phyloP scores from a whole-genome alignment of 2,329 filamentous ascomycete species.

The Ceratocystiopsis sp. region DNA sequence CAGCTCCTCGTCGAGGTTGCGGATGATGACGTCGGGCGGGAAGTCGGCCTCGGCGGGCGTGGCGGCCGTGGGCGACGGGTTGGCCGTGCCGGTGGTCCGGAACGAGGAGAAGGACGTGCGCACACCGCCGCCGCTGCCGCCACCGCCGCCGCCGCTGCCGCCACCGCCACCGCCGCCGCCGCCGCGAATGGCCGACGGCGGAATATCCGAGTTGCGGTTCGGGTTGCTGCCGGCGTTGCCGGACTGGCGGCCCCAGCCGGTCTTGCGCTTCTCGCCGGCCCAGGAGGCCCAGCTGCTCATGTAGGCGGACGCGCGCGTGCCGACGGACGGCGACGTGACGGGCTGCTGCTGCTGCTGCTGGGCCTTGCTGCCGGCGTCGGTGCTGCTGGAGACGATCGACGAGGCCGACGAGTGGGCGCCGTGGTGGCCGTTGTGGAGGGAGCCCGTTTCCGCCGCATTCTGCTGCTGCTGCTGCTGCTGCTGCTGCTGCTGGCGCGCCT shows the following conservation, averaged over 20 bases:
- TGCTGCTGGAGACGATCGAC: neutral
- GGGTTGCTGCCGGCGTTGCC: neutral
- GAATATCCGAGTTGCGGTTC: neutral
- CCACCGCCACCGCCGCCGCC: conserved; percentile 1
- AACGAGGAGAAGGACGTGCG: conserved; percentile 9
- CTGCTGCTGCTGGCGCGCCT: conserved; percentile 21
- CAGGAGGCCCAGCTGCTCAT: conserved; percentile 53
- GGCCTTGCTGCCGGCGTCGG: too few relatives aligned
- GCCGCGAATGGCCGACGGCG: neutral
- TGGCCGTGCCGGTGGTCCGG: conserved; percentile 1
- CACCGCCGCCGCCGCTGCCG: neutral
- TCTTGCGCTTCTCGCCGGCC: conserved; percentile 61
- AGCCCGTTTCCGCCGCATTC: neutral
- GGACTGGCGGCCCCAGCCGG: conserved; percentile 19
- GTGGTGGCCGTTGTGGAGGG: neutral
- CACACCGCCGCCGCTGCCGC: conserved; percentile 1
- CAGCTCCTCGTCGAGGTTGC: conserved; percentile 8
- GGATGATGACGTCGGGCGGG: conserved; percentile 5
- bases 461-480: neutral
- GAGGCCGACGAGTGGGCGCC: too few relatives aligned
- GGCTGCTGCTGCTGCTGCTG: conserved; percentile 12
- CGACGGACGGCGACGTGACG: conserved; percentile 30
- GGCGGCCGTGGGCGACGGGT: neutral
- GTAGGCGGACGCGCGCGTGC: conserved; percentile 43
- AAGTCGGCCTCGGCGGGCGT: conserved; percentile 1